Conservation (phyloP, 2,329 filamentous ascomycete genomes). For the Sclerotinia spermophila region DNA sequence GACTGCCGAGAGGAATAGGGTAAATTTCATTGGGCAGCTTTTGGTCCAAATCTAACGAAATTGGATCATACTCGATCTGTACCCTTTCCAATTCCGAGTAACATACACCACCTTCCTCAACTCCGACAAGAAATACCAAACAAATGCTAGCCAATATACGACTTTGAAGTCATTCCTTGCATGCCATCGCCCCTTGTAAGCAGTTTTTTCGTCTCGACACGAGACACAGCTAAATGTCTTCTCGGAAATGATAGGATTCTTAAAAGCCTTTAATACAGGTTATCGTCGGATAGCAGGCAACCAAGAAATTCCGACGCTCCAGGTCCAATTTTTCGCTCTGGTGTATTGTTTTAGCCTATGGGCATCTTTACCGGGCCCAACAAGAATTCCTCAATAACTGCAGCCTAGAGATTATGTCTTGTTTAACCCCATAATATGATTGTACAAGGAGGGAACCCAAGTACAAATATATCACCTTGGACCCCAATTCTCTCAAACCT, state of each 20-base stretch:
- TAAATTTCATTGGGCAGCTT: background rate
- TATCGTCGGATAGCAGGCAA: background rate
- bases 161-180: no score
- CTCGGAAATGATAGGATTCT: no score
- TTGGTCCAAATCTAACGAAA: no score
- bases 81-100: background rate
- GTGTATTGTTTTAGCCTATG: background rate
- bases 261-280: background rate
- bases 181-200: background rate
- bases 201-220: background rate
- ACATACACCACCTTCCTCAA: background rate
- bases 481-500: no score
- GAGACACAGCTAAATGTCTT: background rate
- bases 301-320: background rate
- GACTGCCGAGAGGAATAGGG: background rate
- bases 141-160: background rate
- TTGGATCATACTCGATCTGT: background rate
- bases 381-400: background rate
- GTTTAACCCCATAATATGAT: rapidly evolving
- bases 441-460: background rate
- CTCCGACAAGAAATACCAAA: rapidly evolving
- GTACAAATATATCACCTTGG: no score
- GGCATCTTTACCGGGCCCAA: background rate
- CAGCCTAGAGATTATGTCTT: background rate
- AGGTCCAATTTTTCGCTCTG: no score